Base-by-base conservation (phyloP, 2,329 filamentous ascomycete genomes). In the Podosphaera xanthii region DNA sequence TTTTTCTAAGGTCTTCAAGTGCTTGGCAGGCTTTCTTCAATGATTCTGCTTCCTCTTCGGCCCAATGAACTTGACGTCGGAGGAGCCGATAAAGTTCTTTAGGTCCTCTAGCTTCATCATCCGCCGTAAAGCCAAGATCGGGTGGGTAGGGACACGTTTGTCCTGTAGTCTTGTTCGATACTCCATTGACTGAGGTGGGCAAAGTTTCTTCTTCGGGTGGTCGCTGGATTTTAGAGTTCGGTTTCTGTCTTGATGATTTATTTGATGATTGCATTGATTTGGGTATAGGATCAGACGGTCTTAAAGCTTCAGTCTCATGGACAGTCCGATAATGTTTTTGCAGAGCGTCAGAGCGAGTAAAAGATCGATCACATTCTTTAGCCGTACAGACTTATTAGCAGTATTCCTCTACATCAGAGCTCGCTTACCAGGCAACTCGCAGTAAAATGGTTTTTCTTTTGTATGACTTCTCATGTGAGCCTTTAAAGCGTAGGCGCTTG, bases 291-390 rank as follows among this genome's bases (percentile, higher is more conserved):
- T 90, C 82, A 14, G 80, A 82, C 3, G 87, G 86, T n/a, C 87
- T 83, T 31, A 95, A 77, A 14, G 88, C 86, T 72, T 98, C 92
- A 2, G 91, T 96, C 70, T 98, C 92, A 74, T 98, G 92, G 44
- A 98, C 90, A 14, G 92, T 97, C 65, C 92, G 86, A 88, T 97
- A 97, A 70, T 98, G 92, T 71, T 98, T 98, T 1, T 91, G 89
- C 0, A 98, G 77, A 10, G 92, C 92, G 67, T 98, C 92, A 33
- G 91, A 96, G 64, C 92, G 80, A 2, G 92, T 98, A 67, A 98
- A 98, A 38, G 90, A 90, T 62, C 91, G 85, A 70, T 98, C 92
- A 73, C 92, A 98, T 78, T 98, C 92, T 94, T 66, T 22, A 2
- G 48, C 4, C 12, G 33, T 6, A 66, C 66, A 61, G 69, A 30